Evolutionary conservation across 176 grass and related monocot species (phyloP).

Genomic region (barley (Hordeum vulgare)): DNA sequence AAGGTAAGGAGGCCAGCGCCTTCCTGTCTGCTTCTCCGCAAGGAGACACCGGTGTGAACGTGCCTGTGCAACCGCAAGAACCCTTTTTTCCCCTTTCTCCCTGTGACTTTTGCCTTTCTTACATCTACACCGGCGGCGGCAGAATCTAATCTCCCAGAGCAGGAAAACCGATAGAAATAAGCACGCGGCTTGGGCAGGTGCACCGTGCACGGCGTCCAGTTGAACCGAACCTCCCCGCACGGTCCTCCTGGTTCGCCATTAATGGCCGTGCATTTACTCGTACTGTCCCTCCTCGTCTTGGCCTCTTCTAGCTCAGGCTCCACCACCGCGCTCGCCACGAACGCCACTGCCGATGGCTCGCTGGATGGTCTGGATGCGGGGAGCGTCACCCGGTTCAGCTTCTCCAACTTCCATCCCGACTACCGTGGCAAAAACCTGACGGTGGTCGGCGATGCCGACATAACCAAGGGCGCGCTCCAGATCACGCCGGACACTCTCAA

Average conservation of each 20-base stretch:
- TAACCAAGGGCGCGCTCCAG: constrained; percentile 54
- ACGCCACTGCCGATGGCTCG: constrained; percentile 8
- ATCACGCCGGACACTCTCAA: constrained; percentile 65
- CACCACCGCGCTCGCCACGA: constrained; percentile 27
- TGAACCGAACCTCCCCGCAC: too few species aligned
- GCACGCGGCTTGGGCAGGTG: neutral
- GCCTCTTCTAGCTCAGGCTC: neutral
- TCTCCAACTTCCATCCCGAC: constrained; percentile 26
- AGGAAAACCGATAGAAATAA: neutral
- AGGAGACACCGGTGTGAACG: constrained; percentile 2
- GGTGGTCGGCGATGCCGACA: constrained; percentile 24
- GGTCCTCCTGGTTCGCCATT: neutral
- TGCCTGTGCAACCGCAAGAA: constrained; percentile 16
- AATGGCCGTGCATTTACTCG: constrained; percentile 36
- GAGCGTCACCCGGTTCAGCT: constrained; percentile 8
- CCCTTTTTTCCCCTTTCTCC: neutral
- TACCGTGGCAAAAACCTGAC: constrained; percentile 19
- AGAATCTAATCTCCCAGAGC: constrained; percentile 4
- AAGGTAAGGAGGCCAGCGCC: neutral
- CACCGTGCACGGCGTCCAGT: neutral
- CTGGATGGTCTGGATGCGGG: too few species aligned
- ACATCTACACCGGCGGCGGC: neutral
- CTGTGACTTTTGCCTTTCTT: neutral
- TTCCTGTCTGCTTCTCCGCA: neutral
- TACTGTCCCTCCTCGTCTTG: constrained; percentile 4